phyloP scores from a whole-genome alignment of 495 filamentous ascomycete species.

The Podospora fimiseda region DNA sequence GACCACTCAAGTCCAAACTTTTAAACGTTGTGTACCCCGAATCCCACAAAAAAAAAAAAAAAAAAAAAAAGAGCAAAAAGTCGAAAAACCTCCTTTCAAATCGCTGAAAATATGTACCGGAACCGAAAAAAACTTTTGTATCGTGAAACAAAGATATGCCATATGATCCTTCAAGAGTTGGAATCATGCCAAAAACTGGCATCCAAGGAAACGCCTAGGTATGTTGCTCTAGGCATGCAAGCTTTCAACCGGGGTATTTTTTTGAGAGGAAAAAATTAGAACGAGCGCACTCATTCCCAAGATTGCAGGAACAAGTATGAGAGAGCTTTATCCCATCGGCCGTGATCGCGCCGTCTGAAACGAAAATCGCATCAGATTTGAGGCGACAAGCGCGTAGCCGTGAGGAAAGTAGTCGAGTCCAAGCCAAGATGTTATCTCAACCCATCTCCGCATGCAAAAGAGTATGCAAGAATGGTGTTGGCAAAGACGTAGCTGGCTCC shows the following conservation, averaged over 20 bases:
- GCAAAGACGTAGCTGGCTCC: too few species aligned
- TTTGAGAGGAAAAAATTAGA: not conserved
- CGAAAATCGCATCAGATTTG: too few species aligned
- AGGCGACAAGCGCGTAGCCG: too few species aligned
- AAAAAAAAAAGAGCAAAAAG: not conserved
- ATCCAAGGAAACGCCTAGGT: constrained; percentile 1
- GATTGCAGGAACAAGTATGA: not conserved
- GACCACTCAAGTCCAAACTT: constrained; percentile 14
- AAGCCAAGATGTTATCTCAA: too few species aligned
- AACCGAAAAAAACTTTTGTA: constrained; percentile 25
- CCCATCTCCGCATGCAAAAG: too few species aligned
- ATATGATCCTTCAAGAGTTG: constrained; percentile 4
- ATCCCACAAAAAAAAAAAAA: constrained; percentile 4
- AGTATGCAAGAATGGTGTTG: too few species aligned
- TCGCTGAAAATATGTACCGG: constrained; percentile 11
- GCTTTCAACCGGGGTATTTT: not conserved
- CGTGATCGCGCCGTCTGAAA: not conserved
- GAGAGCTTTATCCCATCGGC: not conserved
- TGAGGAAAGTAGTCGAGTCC: too few species aligned
- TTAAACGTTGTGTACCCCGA: constrained; percentile 12
- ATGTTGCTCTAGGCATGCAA: constrained; percentile 3
- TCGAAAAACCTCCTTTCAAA: constrained; percentile 7
- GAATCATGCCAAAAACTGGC: not conserved
- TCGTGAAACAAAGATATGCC: constrained; percentile 3
- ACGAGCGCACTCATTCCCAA: not conserved